Percentiles rank a stretch among this genome's conserved stretches.
phyloP scores from a whole-genome alignment of 2,329 filamentous ascomycete species.

The Pseudocercospora fuligena region DNA sequence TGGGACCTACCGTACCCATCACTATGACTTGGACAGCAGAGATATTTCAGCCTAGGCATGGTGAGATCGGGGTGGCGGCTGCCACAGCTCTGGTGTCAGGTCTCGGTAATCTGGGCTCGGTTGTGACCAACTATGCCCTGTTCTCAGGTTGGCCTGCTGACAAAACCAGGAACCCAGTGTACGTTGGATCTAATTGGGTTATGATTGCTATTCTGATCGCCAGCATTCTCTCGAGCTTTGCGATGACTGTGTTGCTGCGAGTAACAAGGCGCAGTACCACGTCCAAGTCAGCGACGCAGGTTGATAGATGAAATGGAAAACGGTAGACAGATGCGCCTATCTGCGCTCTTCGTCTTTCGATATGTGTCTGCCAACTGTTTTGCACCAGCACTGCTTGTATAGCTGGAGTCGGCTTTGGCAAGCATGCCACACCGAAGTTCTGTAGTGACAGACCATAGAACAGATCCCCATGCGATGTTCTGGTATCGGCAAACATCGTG shows the following conservation, averaged over 20 bases:
- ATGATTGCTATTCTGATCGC: slow-evolving; percentile 85
- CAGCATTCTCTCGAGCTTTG: slow-evolving; percentile 73
- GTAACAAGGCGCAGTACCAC: slow-evolving; percentile 30
- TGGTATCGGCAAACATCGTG: neutral
- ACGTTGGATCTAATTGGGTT: slow-evolving; percentile 70
- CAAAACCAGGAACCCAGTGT: slow-evolving; percentile 53
- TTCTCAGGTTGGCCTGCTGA: slow-evolving; percentile 87
- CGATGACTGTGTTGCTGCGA: slow-evolving; percentile 69
- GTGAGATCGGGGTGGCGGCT: slow-evolving; percentile 87
- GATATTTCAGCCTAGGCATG: slow-evolving; percentile 86
- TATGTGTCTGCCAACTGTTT: too few relatives aligned
- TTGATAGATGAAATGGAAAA: neutral
- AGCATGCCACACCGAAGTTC: too few relatives aligned
- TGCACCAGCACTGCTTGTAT: too few relatives aligned
- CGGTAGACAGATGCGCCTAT: neutral
- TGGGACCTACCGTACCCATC: slow-evolving; percentile 88
- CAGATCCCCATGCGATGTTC: neutral
- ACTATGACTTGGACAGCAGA: slow-evolving; percentile 94
- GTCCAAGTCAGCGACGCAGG: neutral
- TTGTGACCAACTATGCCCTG: slow-evolving; percentile 85
- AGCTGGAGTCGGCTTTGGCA: too few relatives aligned
- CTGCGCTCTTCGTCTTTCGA: too few relatives aligned
- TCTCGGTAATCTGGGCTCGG: slow-evolving; percentile 82
- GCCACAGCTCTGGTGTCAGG: slow-evolving; percentile 85
- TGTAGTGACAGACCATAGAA: too few relatives aligned